phyloP scores from a whole-genome alignment of 768 basidiomycete genomes.

The Inosperma sp. region DNA sequence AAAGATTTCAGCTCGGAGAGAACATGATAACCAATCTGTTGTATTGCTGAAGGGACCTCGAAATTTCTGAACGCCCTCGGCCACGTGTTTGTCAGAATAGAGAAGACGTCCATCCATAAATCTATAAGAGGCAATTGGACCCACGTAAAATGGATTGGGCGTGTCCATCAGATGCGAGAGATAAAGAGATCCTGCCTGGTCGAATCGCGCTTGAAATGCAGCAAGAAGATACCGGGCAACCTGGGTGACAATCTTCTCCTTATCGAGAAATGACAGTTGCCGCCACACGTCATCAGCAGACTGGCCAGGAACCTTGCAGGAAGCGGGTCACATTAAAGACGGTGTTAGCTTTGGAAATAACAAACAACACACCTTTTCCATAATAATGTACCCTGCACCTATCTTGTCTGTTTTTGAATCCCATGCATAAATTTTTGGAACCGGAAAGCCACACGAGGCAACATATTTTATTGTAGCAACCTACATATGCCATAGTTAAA shows the following conservation, averaged over 20 bases:
- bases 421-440: conserved; percentile 1
- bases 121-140: background rate
- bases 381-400: background rate
- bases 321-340: background rate
- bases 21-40: background rate
- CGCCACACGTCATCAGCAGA: background rate
- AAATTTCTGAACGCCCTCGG: background rate
- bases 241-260: background rate
- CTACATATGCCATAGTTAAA: background rate
- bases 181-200: background rate
- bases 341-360: too few species aligned
- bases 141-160: background rate
- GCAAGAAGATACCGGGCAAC: background rate
- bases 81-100: background rate
- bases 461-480: conserved; percentile 1
- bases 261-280: background rate
- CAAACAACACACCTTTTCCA: background rate
- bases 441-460: background rate
- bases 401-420: background rate
- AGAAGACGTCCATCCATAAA: too few species aligned
- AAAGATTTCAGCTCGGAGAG: background rate
- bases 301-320: background rate
- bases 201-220: background rate
- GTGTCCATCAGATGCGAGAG: background rate
- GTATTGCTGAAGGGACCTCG: background rate